Evolutionary conservation across 2,329 filamentous ascomycete genomes (phyloP).

Genomic region (Xylariaceae sp.): DNA sequence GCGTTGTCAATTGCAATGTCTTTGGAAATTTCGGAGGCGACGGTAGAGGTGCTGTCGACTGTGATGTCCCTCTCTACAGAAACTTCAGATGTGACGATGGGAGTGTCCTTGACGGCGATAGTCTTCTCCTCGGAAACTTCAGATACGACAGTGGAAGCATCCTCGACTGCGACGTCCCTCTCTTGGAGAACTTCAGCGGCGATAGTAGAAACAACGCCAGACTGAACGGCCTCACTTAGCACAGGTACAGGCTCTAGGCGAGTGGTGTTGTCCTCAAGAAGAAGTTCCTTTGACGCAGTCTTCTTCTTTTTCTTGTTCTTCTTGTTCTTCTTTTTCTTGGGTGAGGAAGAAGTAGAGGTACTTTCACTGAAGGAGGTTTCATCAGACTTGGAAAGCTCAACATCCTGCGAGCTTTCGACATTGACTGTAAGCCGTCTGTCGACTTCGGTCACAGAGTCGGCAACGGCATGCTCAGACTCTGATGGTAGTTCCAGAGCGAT

Average conservation of each 20-base stretch:
- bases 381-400: background rate
- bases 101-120: too few species aligned
- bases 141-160: too few species aligned
- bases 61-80: too few species aligned
- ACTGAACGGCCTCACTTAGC: background rate
- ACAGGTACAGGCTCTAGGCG: background rate
- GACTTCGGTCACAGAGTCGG: background rate
- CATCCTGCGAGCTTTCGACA: background rate
- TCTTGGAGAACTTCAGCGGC: background rate
- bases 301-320: slow-evolving; percentile 38
- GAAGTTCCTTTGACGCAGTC: slow-evolving; percentile 12
- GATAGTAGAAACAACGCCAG: background rate
- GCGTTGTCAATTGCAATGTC: too few species aligned
- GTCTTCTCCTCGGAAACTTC: too few species aligned
- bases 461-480: background rate
- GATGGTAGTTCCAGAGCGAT: background rate
- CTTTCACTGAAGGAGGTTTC: background rate
- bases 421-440: background rate
- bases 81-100: too few species aligned
- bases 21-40: too few species aligned
- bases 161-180: too few species aligned
- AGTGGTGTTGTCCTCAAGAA: background rate
- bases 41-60: too few species aligned
- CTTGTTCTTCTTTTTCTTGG: slow-evolving; percentile 29
- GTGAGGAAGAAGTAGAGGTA: slow-evolving; percentile 7